These are phyloP conservation scores for Penicillium pancosmium DNA, from an alignment of 495 filamentous ascomycete species.

Conservation along the genomic window DNA sequence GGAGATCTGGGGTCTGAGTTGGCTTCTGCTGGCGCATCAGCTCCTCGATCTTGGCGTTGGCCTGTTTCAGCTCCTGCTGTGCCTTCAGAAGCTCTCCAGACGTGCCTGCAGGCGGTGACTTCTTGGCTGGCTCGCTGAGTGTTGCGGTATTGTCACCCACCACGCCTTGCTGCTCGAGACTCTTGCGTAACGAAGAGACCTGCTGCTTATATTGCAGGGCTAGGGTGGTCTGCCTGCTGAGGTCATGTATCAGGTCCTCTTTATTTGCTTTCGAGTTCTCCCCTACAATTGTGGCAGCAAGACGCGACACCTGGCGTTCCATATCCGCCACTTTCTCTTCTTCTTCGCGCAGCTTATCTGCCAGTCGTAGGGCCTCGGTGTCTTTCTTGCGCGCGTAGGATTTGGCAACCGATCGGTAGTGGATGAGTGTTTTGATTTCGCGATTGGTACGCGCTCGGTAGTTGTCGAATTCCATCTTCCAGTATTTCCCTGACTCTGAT, in stretches of 20 bases:
- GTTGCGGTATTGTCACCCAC: constrained; percentile 45
- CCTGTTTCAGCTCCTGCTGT: constrained; percentile 53
- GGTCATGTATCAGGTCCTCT: constrained; percentile 55
- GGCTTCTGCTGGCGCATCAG: constrained; percentile 45
- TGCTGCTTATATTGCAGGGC: constrained; percentile 68
- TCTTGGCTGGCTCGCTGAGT: constrained; percentile 45
- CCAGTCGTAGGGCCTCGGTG: constrained; percentile 70
- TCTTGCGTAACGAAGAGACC: constrained; percentile 60
- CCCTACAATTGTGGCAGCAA: constrained; percentile 57
- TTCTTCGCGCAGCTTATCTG: constrained; percentile 70
- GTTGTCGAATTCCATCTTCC: constrained; percentile 86
- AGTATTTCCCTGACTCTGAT: constrained; percentile 86
- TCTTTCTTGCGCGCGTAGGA: constrained; percentile 92
- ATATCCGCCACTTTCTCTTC: constrained; percentile 54
- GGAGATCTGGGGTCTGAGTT: constrained; percentile 48
- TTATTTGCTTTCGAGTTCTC: constrained; percentile 51
- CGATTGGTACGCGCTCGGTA: constrained; percentile 78
- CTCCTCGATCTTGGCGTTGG: constrained; percentile 62
- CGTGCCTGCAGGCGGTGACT: constrained; percentile 46
- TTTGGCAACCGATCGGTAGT: constrained; percentile 81
- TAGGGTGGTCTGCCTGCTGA: constrained; percentile 69
- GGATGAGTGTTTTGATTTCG: constrained; percentile 77
- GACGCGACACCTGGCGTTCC: constrained; percentile 60
- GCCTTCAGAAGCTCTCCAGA: constrained; percentile 45
- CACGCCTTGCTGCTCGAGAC: constrained; percentile 52